Base-by-base conservation (phyloP, 768 basidiomycete species). In the Xerocomellus amylosporus region DNA sequence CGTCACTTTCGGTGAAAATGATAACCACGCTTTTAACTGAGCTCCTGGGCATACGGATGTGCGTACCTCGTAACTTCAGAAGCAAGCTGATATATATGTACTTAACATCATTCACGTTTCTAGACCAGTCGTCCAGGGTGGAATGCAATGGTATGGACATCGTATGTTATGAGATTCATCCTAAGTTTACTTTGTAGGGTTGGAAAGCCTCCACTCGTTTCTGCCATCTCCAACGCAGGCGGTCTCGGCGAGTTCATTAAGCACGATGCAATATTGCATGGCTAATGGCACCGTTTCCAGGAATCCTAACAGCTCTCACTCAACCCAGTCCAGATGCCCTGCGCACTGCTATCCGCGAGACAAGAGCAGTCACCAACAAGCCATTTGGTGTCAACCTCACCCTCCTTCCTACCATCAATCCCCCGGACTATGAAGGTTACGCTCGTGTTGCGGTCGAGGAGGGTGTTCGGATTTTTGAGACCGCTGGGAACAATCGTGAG, bases 401-500 rank as follows among this genome's bases (percentile, higher is more conserved):
- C 0, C 71, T 94, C n/a, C 77, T 96, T 22, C 94, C 95, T 0
- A 83, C 82, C 31, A 96, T 97, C 61, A 90, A 85, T 53, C 93
- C 93, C 0, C 95, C 95, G 3, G 91, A 94, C 61, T 96, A 98
- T 65, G 85, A 81, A 49, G 91, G 87, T 13, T 93, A 87, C 61
- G 89, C 89, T 0, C 75, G 85, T 34, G 91, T 78, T 8, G 87
- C 93, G 9, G 82, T 93, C 44, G 90, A 90, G 57, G 93, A 95
- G 66, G 91, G 91, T 8, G 81, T 96, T n/a, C 77, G 70, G 63
- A 86, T 96, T 40, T 91, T 94, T 64, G 94, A 97, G 76, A 97
- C 94, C 0, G 94, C 94, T 2, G 95, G 93, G 7, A 91, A 90
- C 63, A 93, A 87, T 62, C 90, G 91, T 92, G 63, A 59, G 88